Evolutionary conservation across 768 basidiomycete species (phyloP).

Genomic region (Pholiota molesta): DNA sequence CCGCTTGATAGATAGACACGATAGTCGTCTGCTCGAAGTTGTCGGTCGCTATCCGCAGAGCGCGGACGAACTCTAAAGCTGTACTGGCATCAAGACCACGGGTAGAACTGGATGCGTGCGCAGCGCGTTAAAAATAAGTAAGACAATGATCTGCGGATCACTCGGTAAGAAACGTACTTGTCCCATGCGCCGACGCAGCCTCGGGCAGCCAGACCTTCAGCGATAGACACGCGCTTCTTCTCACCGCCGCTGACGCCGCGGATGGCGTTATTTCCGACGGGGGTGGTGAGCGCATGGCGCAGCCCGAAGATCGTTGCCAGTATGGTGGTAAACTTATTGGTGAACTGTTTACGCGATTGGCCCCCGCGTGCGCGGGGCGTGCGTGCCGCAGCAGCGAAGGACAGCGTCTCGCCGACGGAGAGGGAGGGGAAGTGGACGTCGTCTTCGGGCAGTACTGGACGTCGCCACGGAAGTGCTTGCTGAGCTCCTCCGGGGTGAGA

Average conservation of each 20-base stretch:
- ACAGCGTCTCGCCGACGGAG: constrained; percentile 77
- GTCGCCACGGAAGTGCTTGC: constrained; percentile 73
- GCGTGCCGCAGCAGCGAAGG: constrained; percentile 68
- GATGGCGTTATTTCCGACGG: constrained; percentile 77
- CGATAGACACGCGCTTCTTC: constrained; percentile 81
- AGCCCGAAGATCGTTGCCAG: constrained; percentile 77
- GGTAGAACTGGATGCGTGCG: constrained; percentile 52
- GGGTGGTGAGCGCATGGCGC: constrained; percentile 68
- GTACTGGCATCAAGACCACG: constrained; percentile 70
- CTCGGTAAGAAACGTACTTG: constrained; percentile 42
- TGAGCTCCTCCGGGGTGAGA: constrained; percentile 64
- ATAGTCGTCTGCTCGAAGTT: constrained; percentile 58
- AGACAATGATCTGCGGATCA: neutral
- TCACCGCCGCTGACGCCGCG: constrained; percentile 76
- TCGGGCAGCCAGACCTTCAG: constrained; percentile 62
- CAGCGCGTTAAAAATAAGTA: neutral
- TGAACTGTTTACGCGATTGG: constrained; percentile 44
- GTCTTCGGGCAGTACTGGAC: constrained; percentile 81
- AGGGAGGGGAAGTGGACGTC: constrained; percentile 88
- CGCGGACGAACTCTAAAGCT: constrained; percentile 71
- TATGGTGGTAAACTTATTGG: constrained; percentile 50
- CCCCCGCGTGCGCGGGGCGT: constrained; percentile 58
- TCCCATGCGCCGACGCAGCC: constrained; percentile 67
- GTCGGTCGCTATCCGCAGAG: constrained; percentile 67
- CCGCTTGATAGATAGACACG: constrained; percentile 87